Evolutionary conservation across 2,329 filamentous ascomycete genomes (phyloP).

Genomic region (Scopulariopsis brevicaulis): DNA sequence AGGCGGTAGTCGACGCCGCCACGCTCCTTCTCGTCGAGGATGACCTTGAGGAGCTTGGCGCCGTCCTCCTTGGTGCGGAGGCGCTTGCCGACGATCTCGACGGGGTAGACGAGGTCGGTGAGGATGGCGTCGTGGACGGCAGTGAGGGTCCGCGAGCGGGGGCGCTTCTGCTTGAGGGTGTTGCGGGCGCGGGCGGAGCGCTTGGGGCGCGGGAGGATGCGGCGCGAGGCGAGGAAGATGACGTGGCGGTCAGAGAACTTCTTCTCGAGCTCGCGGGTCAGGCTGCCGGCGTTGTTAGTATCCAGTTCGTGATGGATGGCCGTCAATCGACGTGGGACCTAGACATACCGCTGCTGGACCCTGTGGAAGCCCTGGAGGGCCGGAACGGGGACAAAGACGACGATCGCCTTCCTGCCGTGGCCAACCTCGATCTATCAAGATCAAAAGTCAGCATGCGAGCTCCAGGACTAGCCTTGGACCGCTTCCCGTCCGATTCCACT

Average conservation of each 20-base stretch:
- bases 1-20: constrained; percentile 98
- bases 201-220: constrained; percentile 97
- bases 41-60: constrained; percentile 96
- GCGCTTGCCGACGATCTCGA: constrained; percentile 99
- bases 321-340: background rate
- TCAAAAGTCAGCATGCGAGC: constrained; percentile 65
- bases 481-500: constrained; percentile 63
- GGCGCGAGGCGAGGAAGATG: constrained; percentile 96
- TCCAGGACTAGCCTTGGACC: constrained; percentile 63
- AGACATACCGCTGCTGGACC: constrained; percentile 93
- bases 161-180: constrained; percentile 97
- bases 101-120: constrained; percentile 94
- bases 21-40: constrained; percentile 99
- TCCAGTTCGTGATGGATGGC: background rate
- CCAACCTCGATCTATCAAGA: constrained; percentile 94
- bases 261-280: constrained; percentile 99
- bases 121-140: constrained; percentile 99
- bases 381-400: constrained; percentile 99
- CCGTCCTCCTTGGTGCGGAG: constrained; percentile 98
- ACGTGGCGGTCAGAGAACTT: constrained; percentile 99
- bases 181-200: constrained; percentile 94
- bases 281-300: constrained; percentile 43
- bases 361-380: constrained; percentile 98
- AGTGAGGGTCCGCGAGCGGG: constrained; percentile 92
- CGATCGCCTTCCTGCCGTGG: constrained; percentile 99